A percentile compares a stretch with the other conserved stretches of the same genome.
Evolutionary conservation across 1,284 basidiomycete genomes (phyloP).

Genomic region (Rhodotorula sp.): DNA sequence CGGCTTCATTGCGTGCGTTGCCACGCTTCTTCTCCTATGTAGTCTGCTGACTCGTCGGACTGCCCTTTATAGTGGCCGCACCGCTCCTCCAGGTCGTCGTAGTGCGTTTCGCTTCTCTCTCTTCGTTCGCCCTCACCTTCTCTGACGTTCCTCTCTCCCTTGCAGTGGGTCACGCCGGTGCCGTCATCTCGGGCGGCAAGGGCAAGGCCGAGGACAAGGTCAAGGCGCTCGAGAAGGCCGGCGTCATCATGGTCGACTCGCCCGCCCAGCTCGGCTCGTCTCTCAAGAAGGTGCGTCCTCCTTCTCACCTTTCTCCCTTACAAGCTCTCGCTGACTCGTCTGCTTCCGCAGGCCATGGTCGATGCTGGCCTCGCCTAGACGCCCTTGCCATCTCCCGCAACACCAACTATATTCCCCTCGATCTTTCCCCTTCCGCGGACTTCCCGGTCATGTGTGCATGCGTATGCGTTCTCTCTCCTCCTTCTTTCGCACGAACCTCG

Average conservation of each 20-base stretch:
- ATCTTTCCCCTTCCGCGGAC: neutral
- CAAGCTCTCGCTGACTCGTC: neutral
- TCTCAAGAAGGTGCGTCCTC: slow-evolving; percentile 68
- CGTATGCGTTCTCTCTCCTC: neutral
- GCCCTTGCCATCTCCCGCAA: neutral
- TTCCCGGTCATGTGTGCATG: neutral
- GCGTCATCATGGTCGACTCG: slow-evolving; percentile 89
- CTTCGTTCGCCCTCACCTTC: no score
- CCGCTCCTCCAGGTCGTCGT: slow-evolving; percentile 92
- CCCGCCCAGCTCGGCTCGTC: slow-evolving; percentile 89
- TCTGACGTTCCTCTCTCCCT: neutral
- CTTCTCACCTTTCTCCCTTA: neutral
- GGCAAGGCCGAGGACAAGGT: slow-evolving; percentile 96
- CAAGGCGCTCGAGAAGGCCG: slow-evolving; percentile 85
- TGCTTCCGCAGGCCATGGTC: slow-evolving; percentile 15
- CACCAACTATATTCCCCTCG: neutral
- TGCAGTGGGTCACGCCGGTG: slow-evolving; percentile 81
- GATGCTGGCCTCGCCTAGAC: slow-evolving; percentile 26
- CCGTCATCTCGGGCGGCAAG: slow-evolving; percentile 97
- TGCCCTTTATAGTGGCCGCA: slow-evolving; percentile 49
- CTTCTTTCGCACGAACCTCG: neutral
- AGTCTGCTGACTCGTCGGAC: neutral
- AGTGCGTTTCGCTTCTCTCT: slow-evolving; percentile 58
- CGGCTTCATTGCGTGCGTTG: slow-evolving; percentile 90
- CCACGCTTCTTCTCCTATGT: no score